Evolutionary conservation across 1,284 basidiomycete genomes (phyloP).

Genomic region (Phellinidium pouzarii): DNA sequence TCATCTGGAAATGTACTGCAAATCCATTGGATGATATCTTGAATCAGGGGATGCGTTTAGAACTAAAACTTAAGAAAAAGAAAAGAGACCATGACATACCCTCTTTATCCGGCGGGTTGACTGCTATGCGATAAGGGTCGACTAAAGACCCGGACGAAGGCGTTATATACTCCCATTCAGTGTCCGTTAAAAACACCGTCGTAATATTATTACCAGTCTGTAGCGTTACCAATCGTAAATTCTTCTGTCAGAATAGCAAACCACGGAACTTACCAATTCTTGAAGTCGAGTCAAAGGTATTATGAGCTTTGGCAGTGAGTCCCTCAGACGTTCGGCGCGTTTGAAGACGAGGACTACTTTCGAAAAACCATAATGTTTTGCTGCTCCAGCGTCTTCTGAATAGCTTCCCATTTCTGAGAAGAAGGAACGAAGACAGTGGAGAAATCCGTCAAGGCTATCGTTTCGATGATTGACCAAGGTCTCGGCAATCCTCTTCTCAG

Average conservation of each 20-base stretch:
- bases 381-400: conserved; percentile 20
- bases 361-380: conserved; percentile 23
- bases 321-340: conserved; percentile 60
- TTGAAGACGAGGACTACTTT: conserved; percentile 61
- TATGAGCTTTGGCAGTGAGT: conserved; percentile 55
- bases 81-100: too few species aligned
- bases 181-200: conserved; percentile 61
- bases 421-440: conserved; percentile 47
- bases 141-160: conserved; percentile 64
- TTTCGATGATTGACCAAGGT: conserved; percentile 51
- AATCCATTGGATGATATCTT: conserved; percentile 31
- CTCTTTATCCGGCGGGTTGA: conserved; percentile 52
- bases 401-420: conserved; percentile 12
- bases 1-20: conserved; percentile 32
- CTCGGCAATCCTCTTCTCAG: conserved; percentile 53
- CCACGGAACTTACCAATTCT: conserved; percentile 58
- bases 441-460: conserved; percentile 61
- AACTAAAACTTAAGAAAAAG: background rate
- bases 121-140: conserved; percentile 71
- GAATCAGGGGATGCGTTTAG: conserved; percentile 3
- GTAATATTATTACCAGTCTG: conserved; percentile 42
- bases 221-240: background rate
- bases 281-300: conserved; percentile 66
- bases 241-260: conserved; percentile 6
- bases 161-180: conserved; percentile 70